Base-by-base conservation (phyloP, 805 yeast species). In the Jamesozyma hellenica region DNA sequence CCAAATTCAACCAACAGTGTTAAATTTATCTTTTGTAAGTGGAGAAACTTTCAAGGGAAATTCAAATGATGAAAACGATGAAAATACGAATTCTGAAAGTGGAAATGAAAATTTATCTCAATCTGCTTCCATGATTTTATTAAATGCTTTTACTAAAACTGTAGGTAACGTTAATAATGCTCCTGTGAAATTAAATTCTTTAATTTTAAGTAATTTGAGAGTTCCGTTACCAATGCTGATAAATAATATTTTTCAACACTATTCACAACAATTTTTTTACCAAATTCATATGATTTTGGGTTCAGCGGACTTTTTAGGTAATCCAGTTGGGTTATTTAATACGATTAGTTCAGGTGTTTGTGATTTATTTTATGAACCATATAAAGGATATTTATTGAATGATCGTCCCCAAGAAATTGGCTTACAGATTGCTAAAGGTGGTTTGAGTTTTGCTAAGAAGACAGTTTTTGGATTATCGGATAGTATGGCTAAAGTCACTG, bases 121-220 rank as follows among this genome's bases (percentile, higher is more conserved):
- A 19, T 35, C 42, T 14, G 18, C 44, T 2, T 56, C 88, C 36
- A 73, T 80, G 72, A 82, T 83, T 58, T 76, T 86, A 46, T 68
- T 85, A 48, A 86, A 92, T 57, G 78, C 90, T 29, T 66, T 92
- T 43, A 87, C 96, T 0, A 88, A 90, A 96, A 95, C 98, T 0
- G 75, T 92, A 46, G 98, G 97, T 19, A 92, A 90, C 58, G 84
- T 94, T 44, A 90, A 90, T 56, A 96, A 92, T 60, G 98, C 99
- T 0, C 97, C 97, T 1, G 83, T 92, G 33, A 75, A 82, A 52
- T 65, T 92, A 56, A 86, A 90, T 53, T 87, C 97, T 0, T 68
- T 94, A 49, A 71, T 86, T 43, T 72, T 90, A 56, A 96, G 87
- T 51, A 92, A 92, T 56, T 77, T 88, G 11, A 72, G 96, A 43